These are phyloP conservation scores for Coprinopsis strossmayeri DNA, from an alignment of 768 basidiomycete species.

Conservation along the genomic window DNA sequence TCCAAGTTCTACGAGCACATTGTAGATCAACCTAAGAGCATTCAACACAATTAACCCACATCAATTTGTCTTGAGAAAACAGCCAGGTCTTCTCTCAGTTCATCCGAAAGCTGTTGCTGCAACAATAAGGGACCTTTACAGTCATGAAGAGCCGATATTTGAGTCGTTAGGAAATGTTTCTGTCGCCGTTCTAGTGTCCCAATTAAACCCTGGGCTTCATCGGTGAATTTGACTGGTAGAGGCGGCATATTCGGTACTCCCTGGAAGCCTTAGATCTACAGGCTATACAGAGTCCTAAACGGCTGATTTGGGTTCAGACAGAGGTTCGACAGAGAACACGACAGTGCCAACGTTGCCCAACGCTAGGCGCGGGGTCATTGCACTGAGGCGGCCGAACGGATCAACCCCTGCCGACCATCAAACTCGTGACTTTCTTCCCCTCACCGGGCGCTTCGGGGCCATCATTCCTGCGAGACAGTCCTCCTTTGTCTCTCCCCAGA, in stretches of 20 bases:
- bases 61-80: constrained; percentile 60
- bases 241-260: constrained; percentile 48
- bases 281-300: neutral
- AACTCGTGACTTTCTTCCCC: no score
- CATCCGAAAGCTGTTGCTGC: constrained; percentile 70
- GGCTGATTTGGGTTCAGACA: neutral
- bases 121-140: constrained; percentile 64
- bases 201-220: constrained; percentile 45
- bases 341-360: no score
- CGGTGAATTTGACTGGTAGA: constrained; percentile 45
- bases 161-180: constrained; percentile 58
- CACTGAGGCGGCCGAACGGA: no score
- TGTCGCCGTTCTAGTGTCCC: constrained; percentile 47
- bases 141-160: constrained; percentile 65
- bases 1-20: constrained; percentile 35
- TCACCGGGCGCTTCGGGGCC: no score
- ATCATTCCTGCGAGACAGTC: no score
- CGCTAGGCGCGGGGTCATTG: no score
- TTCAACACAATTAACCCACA: constrained; percentile 26
- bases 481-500: no score
- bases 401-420: no score
- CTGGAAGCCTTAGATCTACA: neutral
- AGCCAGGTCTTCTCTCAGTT: constrained; percentile 73
- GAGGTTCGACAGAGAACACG: no score
- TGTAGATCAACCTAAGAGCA: constrained; percentile 13